Base-by-base conservation (phyloP, 495 filamentous ascomycete species). In the Neurospora africana region DNA sequence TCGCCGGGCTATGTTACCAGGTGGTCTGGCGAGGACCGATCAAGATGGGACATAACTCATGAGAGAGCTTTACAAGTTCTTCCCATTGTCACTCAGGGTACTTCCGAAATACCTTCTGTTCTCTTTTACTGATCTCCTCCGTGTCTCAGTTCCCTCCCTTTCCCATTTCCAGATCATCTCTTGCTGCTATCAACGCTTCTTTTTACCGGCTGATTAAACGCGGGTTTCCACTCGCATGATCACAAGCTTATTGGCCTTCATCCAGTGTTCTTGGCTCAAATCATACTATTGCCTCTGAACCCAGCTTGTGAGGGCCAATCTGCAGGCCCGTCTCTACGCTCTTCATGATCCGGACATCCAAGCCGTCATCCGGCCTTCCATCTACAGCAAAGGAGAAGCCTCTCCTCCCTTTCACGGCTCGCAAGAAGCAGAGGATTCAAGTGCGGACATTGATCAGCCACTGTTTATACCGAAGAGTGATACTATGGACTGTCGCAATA, bases 401-500 rank as follows among this genome's bases (percentile, higher is more conserved):
- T n/a, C 39, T 71, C 13, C 73, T 78, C 11, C 74, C 74, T 15
- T 65, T 72, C 2, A 33, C 74, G 30, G 53, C 10, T 10, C 70
- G 74, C 19, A 72, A 69, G 21, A 71, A 72, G 38, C 68, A 72
- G 4, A 76, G 68, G 30, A 30, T 75, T 67, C 61, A 81, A 72
- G 72, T 81, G 70, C 73, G 79, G 73, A 72, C 80, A 10, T 69
- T 84, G 10, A 40, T 83, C 36, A 76, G 80, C 13, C 80, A 84
- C 58, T 83, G 81, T 68, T 72, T 84, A 6, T 84, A 84, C 69
- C 79, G 83, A 53, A 76, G 83, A 70, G 78, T 84, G 3, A 73
- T 83, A 33, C 74, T 83, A 78, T 84, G 83, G 83, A 77, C 70
- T 37, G 40, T 79, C 35, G 72, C 78, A 4, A 30, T 75, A 8